phyloP scores from a whole-genome alignment of 805 yeast genomes.

The Torulaspora maleeae region DNA sequence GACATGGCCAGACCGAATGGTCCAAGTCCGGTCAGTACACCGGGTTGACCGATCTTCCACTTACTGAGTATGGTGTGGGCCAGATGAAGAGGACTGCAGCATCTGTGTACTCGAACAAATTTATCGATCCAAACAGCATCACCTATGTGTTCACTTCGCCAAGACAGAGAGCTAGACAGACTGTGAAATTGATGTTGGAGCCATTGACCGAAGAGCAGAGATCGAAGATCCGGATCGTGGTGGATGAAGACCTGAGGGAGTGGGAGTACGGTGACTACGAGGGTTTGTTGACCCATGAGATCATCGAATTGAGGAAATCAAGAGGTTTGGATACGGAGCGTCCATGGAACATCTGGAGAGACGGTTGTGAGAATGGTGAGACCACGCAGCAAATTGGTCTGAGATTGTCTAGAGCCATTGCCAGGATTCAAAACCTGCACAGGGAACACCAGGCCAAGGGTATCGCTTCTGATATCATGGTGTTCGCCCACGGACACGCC shows the following conservation, averaged over 20 bases:
- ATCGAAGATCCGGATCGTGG: constrained; percentile 41
- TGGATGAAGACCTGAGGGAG: constrained; percentile 73
- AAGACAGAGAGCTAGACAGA: constrained; percentile 69
- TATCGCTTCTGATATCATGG: constrained; percentile 64
- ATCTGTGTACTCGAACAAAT: constrained; percentile 51
- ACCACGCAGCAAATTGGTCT: constrained; percentile 56
- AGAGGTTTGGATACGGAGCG: constrained; percentile 51
- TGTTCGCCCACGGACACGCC: constrained; percentile 92
- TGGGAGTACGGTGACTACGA: constrained; percentile 98
- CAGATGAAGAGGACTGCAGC: constrained; percentile 75
- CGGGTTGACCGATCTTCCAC: constrained; percentile 72
- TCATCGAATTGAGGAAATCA: constrained; percentile 51
- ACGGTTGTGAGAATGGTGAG: constrained; percentile 94
- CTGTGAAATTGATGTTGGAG: constrained; percentile 60
- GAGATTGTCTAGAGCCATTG: constrained; percentile 69
- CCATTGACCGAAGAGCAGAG: constrained; percentile 42
- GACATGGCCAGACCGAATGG: constrained; percentile 95
- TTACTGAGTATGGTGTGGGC: constrained; percentile 71
- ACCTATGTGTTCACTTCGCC: constrained; percentile 75
- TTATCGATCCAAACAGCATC: constrained; percentile 60
- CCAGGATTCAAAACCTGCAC: constrained; percentile 59
- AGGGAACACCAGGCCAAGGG: constrained; percentile 45
- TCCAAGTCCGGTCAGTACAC: constrained; percentile 91
- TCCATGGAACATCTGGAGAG: constrained; percentile 81
- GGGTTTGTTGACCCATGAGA: constrained; percentile 68